phyloP scores from a whole-genome alignment of 1,284 basidiomycete genomes.

The Kwoniella shivajii region DNA sequence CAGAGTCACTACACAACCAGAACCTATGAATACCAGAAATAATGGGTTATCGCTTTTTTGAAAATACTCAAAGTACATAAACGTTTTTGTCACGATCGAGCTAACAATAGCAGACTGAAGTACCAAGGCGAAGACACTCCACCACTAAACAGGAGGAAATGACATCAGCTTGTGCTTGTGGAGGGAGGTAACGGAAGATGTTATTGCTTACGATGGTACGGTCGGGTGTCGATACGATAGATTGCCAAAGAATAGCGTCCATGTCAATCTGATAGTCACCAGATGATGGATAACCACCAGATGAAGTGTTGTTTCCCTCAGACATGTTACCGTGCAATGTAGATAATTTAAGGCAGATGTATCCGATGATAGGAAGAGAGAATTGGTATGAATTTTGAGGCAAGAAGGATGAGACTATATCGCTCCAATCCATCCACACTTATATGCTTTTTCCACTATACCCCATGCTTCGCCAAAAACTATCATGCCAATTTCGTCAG shows the following conservation, averaged over 20 bases:
- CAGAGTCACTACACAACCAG: not conserved
- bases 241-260: constrained; percentile 2
- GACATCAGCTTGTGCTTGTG: not conserved
- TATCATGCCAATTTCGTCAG: no score
- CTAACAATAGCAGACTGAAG: not conserved
- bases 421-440: no score
- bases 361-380: no score
- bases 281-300: not conserved
- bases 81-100: constrained; percentile 7
- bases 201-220: constrained; percentile 1
- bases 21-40: not conserved
- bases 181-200: not conserved
- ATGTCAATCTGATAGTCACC: not conserved
- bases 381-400: no score
- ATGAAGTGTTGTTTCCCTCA: no score
- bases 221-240: not conserved
- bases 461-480: no score
- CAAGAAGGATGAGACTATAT: no score
- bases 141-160: not conserved
- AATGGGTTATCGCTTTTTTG: not conserved
- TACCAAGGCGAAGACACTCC: not conserved
- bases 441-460: no score
- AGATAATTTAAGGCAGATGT: not conserved
- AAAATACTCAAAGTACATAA: constrained; percentile 9
- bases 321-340: not conserved